These are phyloP conservation scores for Auricularia sp. DNA, from an alignment of 768 basidiomycete genomes.

Conservation along the genomic window DNA sequence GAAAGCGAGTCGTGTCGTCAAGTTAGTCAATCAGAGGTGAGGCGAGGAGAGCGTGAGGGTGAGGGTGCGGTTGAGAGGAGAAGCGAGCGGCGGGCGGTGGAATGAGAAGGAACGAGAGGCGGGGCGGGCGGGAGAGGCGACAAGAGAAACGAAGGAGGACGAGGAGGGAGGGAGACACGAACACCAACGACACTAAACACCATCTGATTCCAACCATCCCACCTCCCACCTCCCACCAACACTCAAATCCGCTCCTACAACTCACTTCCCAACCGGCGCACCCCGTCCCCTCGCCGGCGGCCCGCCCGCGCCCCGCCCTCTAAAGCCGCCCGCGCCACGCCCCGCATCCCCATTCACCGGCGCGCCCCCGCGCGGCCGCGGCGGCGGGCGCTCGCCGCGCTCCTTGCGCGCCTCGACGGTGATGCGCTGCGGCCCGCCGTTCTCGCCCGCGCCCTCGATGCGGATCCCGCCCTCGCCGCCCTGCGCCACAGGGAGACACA, in stretches of 20 bases:
- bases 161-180: not conserved
- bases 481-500: conserved; percentile 50
- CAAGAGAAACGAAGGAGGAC: not conserved
- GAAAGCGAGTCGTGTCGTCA: not conserved
- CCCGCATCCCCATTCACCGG: conserved; percentile 20
- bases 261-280: too few species aligned
- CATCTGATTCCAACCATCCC: not conserved
- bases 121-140: not conserved
- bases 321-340: not conserved
- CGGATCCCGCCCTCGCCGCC: conserved; percentile 89
- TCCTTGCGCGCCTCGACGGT: conserved; percentile 87
- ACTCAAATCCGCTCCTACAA: too few species aligned
- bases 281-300: too few species aligned
- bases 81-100: not conserved
- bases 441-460: conserved; percentile 54
- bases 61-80: not conserved
- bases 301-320: not conserved
- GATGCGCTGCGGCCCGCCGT: conserved; percentile 41
- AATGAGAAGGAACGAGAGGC: not conserved
- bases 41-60: not conserved
- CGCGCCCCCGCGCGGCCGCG: conserved; percentile 51
- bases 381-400: conserved; percentile 66
- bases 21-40: not conserved
- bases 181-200: not conserved
- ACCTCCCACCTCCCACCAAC: not conserved